phyloP scores from a whole-genome alignment of 2,329 filamentous ascomycete species.

The Chrysoporthe cubensis region DNA sequence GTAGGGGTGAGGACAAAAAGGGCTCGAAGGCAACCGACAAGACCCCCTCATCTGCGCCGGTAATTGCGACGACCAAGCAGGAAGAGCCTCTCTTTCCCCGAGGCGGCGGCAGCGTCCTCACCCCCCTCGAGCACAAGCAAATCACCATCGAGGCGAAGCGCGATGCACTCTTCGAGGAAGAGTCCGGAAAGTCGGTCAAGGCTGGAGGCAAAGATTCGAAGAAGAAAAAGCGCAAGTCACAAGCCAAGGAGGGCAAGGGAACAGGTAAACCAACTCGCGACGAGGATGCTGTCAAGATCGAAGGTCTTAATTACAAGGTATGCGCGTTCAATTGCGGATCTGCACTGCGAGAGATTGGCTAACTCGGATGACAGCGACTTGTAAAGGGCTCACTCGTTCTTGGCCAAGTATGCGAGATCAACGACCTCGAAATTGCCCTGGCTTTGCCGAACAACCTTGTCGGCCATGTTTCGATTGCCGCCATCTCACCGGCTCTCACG shows the following conservation, averaged over 20 bases:
- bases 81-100: slow-evolving; percentile 92
- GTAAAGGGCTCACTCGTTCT: slow-evolving; percentile 85
- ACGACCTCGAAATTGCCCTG: slow-evolving; percentile 75
- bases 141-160: slow-evolving; percentile 91
- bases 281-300: slow-evolving; percentile 70
- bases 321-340: slow-evolving; percentile 30
- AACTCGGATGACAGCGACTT: slow-evolving; percentile 63
- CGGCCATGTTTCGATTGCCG: slow-evolving; percentile 88
- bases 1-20: slow-evolving; percentile 40
- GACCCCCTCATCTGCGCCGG: slow-evolving; percentile 15
- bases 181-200: slow-evolving; percentile 57
- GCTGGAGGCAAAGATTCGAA: slow-evolving; percentile 49
- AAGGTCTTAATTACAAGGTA: slow-evolving; percentile 89
- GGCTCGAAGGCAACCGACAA: slow-evolving; percentile 33
- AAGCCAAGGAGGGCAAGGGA: slow-evolving; percentile 53
- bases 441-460: slow-evolving; percentile 90
- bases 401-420: slow-evolving; percentile 83
- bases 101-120: slow-evolving; percentile 88
- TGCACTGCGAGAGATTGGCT: slow-evolving; percentile 26
- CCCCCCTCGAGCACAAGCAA: slow-evolving; percentile 93
- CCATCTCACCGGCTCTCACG: slow-evolving; percentile 82
- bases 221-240: slow-evolving; percentile 60
- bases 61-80: slow-evolving; percentile 60
- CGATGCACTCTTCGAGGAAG: slow-evolving; percentile 88
- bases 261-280: slow-evolving; percentile 55